Evolutionary conservation across 495 filamentous ascomycete genomes (phyloP).

Genomic region (Pyrenopolyporus hunteri): DNA sequence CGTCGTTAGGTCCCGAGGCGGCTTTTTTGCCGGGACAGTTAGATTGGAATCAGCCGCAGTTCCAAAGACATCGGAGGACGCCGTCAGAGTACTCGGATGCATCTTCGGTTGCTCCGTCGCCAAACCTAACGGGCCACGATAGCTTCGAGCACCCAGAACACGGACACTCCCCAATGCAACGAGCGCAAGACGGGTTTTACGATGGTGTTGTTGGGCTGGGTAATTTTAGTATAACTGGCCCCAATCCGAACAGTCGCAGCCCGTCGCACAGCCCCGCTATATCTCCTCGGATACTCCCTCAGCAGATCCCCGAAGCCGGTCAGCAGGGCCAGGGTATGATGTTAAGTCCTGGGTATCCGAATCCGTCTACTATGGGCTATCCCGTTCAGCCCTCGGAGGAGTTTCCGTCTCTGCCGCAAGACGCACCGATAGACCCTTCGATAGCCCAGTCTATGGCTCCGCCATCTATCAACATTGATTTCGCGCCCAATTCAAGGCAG

Average conservation of each 20-base stretch:
- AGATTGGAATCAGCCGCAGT: slow-evolving; percentile 78
- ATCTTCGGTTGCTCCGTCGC: slow-evolving; percentile 81
- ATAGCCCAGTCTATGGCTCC: slow-evolving; percentile 78
- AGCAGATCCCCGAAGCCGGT: slow-evolving; percentile 62
- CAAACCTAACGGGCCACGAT: slow-evolving; percentile 78
- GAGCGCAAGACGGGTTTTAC: slow-evolving; percentile 75
- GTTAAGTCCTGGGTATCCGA: slow-evolving; percentile 36
- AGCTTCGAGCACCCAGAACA: slow-evolving; percentile 76
- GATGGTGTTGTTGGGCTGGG: slow-evolving; percentile 78
- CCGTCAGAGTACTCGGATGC: slow-evolving; percentile 91
- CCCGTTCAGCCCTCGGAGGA: slow-evolving; percentile 65
- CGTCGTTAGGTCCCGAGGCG: slow-evolving; percentile 80
- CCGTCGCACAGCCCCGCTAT: slow-evolving; percentile 85
- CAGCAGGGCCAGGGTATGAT: slow-evolving; percentile 47
- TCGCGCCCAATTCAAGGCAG: slow-evolving; percentile 75
- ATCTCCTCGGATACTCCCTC: slow-evolving; percentile 80
- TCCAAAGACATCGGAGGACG: slow-evolving; percentile 77
- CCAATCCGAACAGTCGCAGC: slow-evolving; percentile 66
- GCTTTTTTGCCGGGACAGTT: slow-evolving; percentile 69
- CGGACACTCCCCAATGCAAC: slow-evolving; percentile 79
- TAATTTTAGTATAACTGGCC: slow-evolving; percentile 82
- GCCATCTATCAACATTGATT: slow-evolving; percentile 91
- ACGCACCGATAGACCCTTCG: slow-evolving; percentile 51
- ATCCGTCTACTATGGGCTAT: slow-evolving; percentile 48
- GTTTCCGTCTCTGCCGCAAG: slow-evolving; percentile 61